These are phyloP conservation scores for Dendrostoma leiphaemia DNA, from an alignment of 2,329 filamentous ascomycete genomes.

Conservation along the genomic window DNA sequence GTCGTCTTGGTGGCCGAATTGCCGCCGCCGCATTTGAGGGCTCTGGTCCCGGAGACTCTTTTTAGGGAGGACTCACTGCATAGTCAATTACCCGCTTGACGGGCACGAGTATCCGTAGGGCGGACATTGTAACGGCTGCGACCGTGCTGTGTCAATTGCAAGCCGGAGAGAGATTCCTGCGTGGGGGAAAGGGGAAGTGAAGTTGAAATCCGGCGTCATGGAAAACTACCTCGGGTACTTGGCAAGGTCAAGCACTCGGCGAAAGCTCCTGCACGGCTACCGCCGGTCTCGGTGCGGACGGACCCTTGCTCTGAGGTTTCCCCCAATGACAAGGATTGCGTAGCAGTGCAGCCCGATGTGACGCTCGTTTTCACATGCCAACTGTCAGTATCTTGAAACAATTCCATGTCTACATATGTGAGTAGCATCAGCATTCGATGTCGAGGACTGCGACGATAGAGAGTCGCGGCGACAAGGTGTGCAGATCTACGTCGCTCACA, in stretches of 20 bases:
- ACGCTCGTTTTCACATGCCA: slow-evolving; percentile 14
- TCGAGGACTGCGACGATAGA: too few species aligned
- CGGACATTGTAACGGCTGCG: slow-evolving; percentile 49
- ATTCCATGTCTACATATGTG: too few species aligned
- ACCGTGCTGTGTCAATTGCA: slow-evolving; percentile 20
- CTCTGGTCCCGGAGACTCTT: background rate
- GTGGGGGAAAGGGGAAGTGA: slow-evolving; percentile 16
- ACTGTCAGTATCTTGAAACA: background rate
- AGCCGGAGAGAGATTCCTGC: slow-evolving; percentile 13
- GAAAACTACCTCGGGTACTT: slow-evolving; percentile 1
- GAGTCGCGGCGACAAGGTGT: too few species aligned
- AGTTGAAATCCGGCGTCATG: background rate
- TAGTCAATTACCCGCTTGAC: slow-evolving; percentile 86
- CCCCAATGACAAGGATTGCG: background rate
- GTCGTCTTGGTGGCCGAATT: too few species aligned
- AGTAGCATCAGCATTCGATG: too few species aligned
- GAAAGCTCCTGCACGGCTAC: slow-evolving; percentile 35
- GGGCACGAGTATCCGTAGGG: slow-evolving; percentile 74
- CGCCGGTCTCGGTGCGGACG: slow-evolving; percentile 14
- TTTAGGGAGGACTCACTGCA: slow-evolving; percentile 59
- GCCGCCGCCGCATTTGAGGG: too few species aligned
- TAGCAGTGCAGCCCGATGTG: background rate
- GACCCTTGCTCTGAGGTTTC: background rate
- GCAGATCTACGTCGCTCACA: too few species aligned
- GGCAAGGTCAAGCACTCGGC: background rate